Evolutionary conservation across 2,329 filamentous ascomycete species (phyloP), one percentile per base, ranked within the genome.

Genomic region (Magnaporthiopsis incrustans): DNA sequence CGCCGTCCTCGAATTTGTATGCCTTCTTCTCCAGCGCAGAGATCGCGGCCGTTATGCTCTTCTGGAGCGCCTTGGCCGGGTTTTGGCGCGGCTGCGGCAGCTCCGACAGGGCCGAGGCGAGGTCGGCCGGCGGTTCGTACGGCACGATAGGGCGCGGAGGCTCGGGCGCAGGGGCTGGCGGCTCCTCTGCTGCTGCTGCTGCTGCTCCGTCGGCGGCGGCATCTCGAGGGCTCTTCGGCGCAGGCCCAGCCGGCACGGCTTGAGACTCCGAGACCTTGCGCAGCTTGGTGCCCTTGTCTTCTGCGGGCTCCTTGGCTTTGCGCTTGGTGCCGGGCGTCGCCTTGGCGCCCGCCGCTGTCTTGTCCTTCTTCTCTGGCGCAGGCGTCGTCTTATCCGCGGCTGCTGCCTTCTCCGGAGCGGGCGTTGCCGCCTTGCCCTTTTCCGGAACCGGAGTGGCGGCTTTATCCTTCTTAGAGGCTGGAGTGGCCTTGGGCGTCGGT

Each of bases 31-130:
- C 83, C 44, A 90, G 85, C 50, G 80, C 75, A n/a, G 82, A 80
- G 65, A 96, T 82, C 65, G 89, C 82, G 63, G 86, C 82, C 57
- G 80, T 76, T 57, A 97, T 85, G 22, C 87, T 84, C 68, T 89
- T 92, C 68, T 86, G 81, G 35, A 98, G 76, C 27, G 86, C 85
- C 68, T 85, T 87, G 11, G 90, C 92, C 22, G 87, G 83, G 38
- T 84, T 86, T 70, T 86, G 87, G 67, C 93, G 88, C 50, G 80
- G 73, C 15, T 85, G 81, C 26, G 86, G 84, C 1, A 92, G 81
- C 44, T 84, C 82, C 10, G 75, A 63, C 33, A 87, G 80, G 53
- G 77, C 79, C 3, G 77, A 73, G 3, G 82, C 77, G 2, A 87
- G 74, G 68, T 86, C 83, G 11, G 71, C 73, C 0, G 84, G 84